Evolutionary conservation across 176 grass and related monocot genomes (phyloP), one percentile per base, ranked within the genome.

Genomic region (Areca catechu): DNA sequence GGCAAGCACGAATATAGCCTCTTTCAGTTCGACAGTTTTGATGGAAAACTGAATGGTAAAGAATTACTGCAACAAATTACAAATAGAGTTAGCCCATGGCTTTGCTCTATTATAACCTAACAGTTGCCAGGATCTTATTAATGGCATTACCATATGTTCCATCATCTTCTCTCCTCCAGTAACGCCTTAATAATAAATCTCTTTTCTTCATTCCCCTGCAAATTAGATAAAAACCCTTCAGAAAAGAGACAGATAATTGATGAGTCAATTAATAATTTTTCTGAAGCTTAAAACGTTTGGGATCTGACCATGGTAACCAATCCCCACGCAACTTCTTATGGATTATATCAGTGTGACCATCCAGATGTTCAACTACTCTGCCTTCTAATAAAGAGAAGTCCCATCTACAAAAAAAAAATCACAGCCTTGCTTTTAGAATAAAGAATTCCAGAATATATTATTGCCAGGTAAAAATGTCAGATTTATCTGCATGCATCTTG

Each of bases 31-130:
- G 69, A 50, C 84, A 98, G 65, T 77, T 89, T 74, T 68, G 70
- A 80, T 98, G 93, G 81, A 92, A 89, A 76, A 98, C 81, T 57
- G 93, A 98, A 62, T 98, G 93, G 81, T 83, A 98, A 14, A 98
- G 57, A 77, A 98, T 92, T 69, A 98, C 93, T 98, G 84, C 60
- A 64, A 74, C 51, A 19, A 34, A 85, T 71, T 19, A 62, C 6
- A 53, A 54, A 18, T 18, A 62, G 49, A 30, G 22, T 72, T 62
- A 72, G 24, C 15, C 34, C 12, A 72, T 62, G 15, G 17, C 19
- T 19, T 61, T 47, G 50, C 19, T 61, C 3, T 18, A 20, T n/a
- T 18, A 20, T n/a, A 14, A 43, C 14, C 7, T 51, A 24, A 52
- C 24, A 15, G 28, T 12, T 17, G 50, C 10, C 0, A 62, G 20